Conservation (phyloP, 208 protist species). For the Herpetomonas tarakana region DNA sequence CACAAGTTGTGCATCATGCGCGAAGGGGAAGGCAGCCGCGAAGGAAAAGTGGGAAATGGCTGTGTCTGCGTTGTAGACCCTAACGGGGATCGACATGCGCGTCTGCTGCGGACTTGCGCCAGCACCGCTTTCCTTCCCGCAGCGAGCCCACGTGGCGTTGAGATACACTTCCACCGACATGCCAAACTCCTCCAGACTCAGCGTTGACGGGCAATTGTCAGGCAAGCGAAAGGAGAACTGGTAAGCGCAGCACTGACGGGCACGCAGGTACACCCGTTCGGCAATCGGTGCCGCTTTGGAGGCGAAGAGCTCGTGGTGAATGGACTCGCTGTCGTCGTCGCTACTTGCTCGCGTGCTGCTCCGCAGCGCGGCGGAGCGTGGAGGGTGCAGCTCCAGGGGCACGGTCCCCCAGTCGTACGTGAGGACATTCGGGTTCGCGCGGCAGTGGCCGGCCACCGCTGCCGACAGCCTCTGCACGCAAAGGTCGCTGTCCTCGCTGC, state of each 20-base stretch:
- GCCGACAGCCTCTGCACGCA: slow-evolving; percentile 25
- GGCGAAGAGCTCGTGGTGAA: too few relatives aligned
- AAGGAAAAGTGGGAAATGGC: slow-evolving; percentile 22
- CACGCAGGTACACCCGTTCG: not conserved
- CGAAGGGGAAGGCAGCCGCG: slow-evolving; percentile 32
- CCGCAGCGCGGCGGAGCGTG: too few relatives aligned
- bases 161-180: slow-evolving; percentile 16
- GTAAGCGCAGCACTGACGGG: slow-evolving; percentile 16
- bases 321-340: too few relatives aligned
- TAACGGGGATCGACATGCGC: slow-evolving; percentile 6
- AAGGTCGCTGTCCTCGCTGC: slow-evolving; percentile 22
- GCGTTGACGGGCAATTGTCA: slow-evolving; percentile 43
- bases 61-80: slow-evolving; percentile 20
- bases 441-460: slow-evolving; percentile 19
- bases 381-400: too few relatives aligned
- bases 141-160: slow-evolving; percentile 12
- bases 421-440: slow-evolving; percentile 13
- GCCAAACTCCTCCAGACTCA: slow-evolving; percentile 26
- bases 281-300: too few relatives aligned
- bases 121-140: not conserved
- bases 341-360: too few relatives aligned
- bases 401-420: not conserved
- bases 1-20: slow-evolving; percentile 8
- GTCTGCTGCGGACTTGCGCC: slow-evolving; percentile 1
- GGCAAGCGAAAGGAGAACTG: slow-evolving; percentile 39